Conservation (phyloP, 2,329 filamentous ascomycete species). For the Aaosphaeria pasadenensis region DNA sequence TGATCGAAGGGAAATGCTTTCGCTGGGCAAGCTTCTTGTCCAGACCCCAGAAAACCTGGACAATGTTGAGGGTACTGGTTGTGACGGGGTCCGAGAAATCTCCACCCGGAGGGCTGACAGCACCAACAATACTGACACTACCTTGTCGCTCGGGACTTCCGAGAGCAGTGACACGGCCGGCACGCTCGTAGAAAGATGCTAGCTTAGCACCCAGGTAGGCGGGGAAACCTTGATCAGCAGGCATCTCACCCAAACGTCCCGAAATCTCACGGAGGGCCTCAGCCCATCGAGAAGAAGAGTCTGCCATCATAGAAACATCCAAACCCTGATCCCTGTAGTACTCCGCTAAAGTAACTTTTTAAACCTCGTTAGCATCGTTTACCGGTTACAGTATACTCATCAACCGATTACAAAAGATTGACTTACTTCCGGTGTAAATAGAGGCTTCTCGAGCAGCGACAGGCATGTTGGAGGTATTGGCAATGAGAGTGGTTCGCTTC, state of each 20-base stretch:
- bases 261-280: slow-evolving; percentile 98
- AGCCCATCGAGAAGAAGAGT: slow-evolving; percentile 96
- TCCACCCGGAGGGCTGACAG: slow-evolving; percentile 94
- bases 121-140: slow-evolving; percentile 96
- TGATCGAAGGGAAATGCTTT: slow-evolving; percentile 99
- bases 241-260: slow-evolving; percentile 98
- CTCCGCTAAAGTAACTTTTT: slow-evolving; percentile 73
- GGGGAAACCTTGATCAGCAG: slow-evolving; percentile 98
- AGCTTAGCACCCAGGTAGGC: slow-evolving; percentile 96
- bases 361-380: slow-evolving; percentile 33
- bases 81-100: slow-evolving; percentile 99
- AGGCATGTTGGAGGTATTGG: slow-evolving; percentile 99
- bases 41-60: slow-evolving; percentile 99
- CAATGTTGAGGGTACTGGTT: slow-evolving; percentile 87
- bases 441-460: slow-evolving; percentile 97
- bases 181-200: slow-evolving; percentile 98
- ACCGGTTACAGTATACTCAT: no score
- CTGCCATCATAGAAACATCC: slow-evolving; percentile 99
- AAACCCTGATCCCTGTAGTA: slow-evolving; percentile 98
- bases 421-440: slow-evolving; percentile 75
- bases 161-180: slow-evolving; percentile 79
- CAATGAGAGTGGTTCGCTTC: slow-evolving; percentile 98
- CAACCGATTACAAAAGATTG: no score
- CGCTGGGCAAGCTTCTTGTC: slow-evolving; percentile 99
- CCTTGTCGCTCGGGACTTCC: slow-evolving; percentile 86